Base-by-base conservation (phyloP, 768 basidiomycete genomes). In the Tulasnella sp. region DNA sequence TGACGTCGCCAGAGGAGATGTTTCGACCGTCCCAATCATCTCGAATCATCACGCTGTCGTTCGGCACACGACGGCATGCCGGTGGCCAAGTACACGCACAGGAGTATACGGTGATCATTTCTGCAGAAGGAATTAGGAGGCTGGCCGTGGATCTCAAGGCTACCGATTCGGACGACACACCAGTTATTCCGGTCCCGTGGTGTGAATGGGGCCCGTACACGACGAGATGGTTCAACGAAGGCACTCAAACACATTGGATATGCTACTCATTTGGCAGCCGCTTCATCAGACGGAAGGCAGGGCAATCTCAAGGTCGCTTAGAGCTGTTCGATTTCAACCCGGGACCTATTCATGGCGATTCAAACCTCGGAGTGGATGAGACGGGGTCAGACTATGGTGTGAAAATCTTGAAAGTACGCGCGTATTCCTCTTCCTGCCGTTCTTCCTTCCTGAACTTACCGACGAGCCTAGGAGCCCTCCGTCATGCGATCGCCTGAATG, bases 241-340 rank as follows among this genome's bases (percentile, higher is more conserved):
- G 21, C 3, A 26, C 43, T 15, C 41, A 34, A 17, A 42, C 55
- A 19, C 55, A 45, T 10, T 56, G 55, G 55, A 56, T 56, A 43
- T 56, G 55, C 55, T 56, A 56, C 11, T 29, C 55, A 24, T 56
- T 42, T 42, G 55, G 55, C 17, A 56, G 38, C 23, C 30, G 38
- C 19, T 56, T 56, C 42, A 41, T 42, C 3, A 27, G 23, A 21
- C 24, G 38, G 3, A n/a, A 56, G 17, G 11, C 10, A 3, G 8
- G 4, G 3, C 4, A 11, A 10, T 9, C 13, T 19, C n/a, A 17
- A 17, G 21, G 13, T 19, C 26, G 26, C 34, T 32, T 56, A 13
- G 27, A 26, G 32, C 26, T 56, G 10, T 24, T 56, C 13, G 54
- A 56, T 24, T 56, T 56, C 38, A 44, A 56, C 42, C 54, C 38